These are phyloP conservation scores for Aspergillus ustus DNA, from an alignment of 2,329 filamentous ascomycete species.

Conservation along the genomic window DNA sequence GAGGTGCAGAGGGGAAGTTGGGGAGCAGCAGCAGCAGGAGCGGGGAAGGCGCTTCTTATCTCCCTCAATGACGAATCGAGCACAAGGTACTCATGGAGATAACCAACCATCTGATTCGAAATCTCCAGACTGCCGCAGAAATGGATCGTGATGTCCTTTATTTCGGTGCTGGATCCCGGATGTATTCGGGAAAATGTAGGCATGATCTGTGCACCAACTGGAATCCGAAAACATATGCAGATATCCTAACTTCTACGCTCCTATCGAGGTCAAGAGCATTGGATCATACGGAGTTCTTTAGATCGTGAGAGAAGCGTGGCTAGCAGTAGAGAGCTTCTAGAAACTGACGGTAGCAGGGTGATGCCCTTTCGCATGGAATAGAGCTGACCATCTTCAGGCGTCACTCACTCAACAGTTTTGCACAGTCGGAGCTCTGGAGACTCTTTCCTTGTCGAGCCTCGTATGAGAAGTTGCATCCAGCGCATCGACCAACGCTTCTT, in stretches of 20 bases:
- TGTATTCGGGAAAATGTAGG: too few relatives aligned
- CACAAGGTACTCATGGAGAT: not conserved
- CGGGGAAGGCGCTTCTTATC: not conserved
- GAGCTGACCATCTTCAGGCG: not conserved
- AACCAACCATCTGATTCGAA: not conserved
- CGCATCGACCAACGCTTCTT: not conserved
- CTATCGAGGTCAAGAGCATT: not conserved
- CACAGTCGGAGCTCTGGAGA: not conserved
- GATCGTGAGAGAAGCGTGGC: not conserved
- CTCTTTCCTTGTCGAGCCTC: not conserved
- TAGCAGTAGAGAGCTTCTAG: not conserved
- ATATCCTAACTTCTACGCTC: too few relatives aligned
- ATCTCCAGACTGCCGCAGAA: too few relatives aligned
- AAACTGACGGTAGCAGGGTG: not conserved
- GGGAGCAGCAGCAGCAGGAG: not conserved
- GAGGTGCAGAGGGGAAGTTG: not conserved
- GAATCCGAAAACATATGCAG: too few relatives aligned
- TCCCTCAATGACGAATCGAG: not conserved
- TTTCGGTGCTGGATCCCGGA: too few relatives aligned
- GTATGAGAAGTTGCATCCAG: not conserved
- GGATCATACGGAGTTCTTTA: not conserved
- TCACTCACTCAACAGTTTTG: not conserved
- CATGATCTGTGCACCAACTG: too few relatives aligned
- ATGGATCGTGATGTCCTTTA: too few relatives aligned
- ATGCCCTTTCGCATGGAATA: not conserved